A percentile compares a stretch with the other conserved stretches of the same genome.
These are phyloP conservation scores for Leucogyrophana mollusca DNA, from an alignment of 768 basidiomycete species.

Conservation along the genomic window DNA sequence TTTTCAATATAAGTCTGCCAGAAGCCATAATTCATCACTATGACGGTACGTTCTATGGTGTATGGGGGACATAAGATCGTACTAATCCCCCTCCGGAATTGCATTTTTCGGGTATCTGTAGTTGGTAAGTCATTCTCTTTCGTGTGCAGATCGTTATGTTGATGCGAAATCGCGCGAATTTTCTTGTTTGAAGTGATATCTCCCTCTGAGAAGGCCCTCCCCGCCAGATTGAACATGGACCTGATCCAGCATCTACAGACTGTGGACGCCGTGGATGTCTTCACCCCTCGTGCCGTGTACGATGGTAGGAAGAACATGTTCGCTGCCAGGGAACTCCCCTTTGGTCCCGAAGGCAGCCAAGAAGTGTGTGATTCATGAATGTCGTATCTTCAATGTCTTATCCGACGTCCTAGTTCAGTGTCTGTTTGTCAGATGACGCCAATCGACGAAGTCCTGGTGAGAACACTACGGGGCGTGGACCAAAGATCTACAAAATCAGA, in stretches of 20 bases:
- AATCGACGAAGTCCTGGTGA: constrained; percentile 30
- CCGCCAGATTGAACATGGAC: constrained; percentile 67
- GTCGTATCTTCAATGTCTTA: neutral
- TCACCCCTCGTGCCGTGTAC: constrained; percentile 72
- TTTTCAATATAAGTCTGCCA: constrained; percentile 62
- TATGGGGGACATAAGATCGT: constrained; percentile 3
- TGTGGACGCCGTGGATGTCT: constrained; percentile 56
- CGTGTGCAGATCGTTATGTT: constrained; percentile 9
- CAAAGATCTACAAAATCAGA: constrained; percentile 67
- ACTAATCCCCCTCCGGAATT: constrained; percentile 21
- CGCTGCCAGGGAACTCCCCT: constrained; percentile 56
- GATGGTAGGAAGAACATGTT: constrained; percentile 83
- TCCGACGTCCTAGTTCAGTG: constrained; percentile 51
- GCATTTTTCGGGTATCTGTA: constrained; percentile 7
- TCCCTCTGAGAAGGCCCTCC: constrained; percentile 67
- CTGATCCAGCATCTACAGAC: constrained; percentile 65
- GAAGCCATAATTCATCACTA: constrained; percentile 71
- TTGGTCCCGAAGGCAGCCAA: constrained; percentile 48
- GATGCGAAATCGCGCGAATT: constrained; percentile 5
- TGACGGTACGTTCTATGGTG: constrained; percentile 53
- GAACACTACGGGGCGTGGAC: constrained; percentile 37
- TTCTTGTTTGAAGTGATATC: constrained; percentile 65
- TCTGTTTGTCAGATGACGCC: constrained; percentile 45
- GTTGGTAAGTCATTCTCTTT: constrained; percentile 15
- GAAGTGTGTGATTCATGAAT: constrained; percentile 40